Evolutionary conservation across 106 monocot species (phyloP).

Genomic region (Amphibolis antarctica): DNA sequence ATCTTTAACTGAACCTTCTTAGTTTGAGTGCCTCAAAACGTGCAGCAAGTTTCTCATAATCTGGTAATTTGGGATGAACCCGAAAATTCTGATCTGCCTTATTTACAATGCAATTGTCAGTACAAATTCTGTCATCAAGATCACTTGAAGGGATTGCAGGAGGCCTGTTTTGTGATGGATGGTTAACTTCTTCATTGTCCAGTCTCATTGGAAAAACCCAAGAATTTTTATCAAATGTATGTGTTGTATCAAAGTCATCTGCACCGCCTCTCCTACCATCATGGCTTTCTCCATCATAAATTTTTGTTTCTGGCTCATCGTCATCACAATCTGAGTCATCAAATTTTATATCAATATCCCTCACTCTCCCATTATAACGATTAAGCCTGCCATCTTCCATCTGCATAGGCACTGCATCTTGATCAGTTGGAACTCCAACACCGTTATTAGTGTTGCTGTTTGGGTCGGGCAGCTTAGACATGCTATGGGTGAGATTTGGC

Average conservation of each 20-base stretch:
- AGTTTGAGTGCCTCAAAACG: constrained; percentile 68
- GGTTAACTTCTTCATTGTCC: not conserved
- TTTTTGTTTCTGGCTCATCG: constrained; percentile 18
- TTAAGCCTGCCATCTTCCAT: constrained; percentile 10
- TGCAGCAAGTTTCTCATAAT: constrained; percentile 67
- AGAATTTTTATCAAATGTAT: not conserved
- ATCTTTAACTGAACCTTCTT: constrained; percentile 10
- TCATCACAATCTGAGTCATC: constrained; percentile 74
- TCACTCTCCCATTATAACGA: constrained; percentile 6
- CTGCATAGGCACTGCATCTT: not conserved
- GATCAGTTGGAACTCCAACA: constrained; percentile 1
- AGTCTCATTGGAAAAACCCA: not conserved
- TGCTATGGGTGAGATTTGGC: not conserved
- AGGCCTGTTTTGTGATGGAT: not conserved
- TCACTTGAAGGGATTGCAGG: constrained; percentile 6
- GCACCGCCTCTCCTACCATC: not conserved
- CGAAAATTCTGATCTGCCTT: constrained; percentile 20
- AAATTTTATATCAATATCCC: constrained; percentile 47
- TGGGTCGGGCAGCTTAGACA: constrained; percentile 5
- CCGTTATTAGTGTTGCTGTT: constrained; percentile 24
- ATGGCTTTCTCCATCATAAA: not conserved
- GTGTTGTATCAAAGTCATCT: too few species aligned
- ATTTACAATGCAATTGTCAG: not conserved
- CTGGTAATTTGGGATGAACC: constrained; percentile 83
- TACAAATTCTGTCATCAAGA: not conserved